phyloP scores from a whole-genome alignment of 768 basidiomycete species.

The Suillus americanus region DNA sequence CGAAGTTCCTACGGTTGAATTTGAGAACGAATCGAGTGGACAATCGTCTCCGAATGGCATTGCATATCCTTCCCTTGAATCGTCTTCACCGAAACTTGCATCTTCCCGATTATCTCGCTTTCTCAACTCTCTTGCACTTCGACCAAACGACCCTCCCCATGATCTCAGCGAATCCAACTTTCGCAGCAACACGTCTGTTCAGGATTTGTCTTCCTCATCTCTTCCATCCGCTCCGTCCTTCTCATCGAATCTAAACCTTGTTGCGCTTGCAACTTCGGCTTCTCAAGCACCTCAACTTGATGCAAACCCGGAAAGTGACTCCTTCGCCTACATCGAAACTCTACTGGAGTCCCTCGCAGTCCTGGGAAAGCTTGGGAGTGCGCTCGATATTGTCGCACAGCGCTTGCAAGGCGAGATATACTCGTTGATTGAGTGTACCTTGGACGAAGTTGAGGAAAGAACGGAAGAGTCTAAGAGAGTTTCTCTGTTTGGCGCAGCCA shows the following conservation, averaged over 20 bases:
- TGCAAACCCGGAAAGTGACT: conserved; percentile 85
- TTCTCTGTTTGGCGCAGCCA: conserved; percentile 36
- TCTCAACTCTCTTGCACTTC: conserved; percentile 61
- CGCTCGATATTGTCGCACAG: conserved; percentile 81
- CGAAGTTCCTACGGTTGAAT: conserved; percentile 65
- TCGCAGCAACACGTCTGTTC: conserved; percentile 18
- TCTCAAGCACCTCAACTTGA: conserved; percentile 25
- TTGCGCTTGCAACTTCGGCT: conserved; percentile 17
- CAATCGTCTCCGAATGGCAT: conserved; percentile 21
- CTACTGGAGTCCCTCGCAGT: conserved; percentile 91
- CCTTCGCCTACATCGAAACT: conserved; percentile 90
- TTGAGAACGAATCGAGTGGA: conserved; percentile 47
- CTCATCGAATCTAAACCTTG: conserved; percentile 22
- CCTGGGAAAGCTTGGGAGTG: conserved; percentile 82
- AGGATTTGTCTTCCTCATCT: conserved; percentile 20
- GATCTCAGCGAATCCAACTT: conserved; percentile 51
- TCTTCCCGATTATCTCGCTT: conserved; percentile 60
- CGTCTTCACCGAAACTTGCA: conserved; percentile 39
- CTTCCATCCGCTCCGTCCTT: conserved; percentile 21
- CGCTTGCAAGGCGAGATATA: conserved; percentile 84
- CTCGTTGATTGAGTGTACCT: conserved; percentile 77
- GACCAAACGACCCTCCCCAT: conserved; percentile 77
- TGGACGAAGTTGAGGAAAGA: conserved; percentile 91
- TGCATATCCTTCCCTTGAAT: conserved; percentile 28
- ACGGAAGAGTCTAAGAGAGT: conserved; percentile 71